Percentiles rank a stretch among this genome's conserved stretches.
Evolutionary conservation across 2,329 filamentous ascomycete genomes (phyloP).

Genomic region (Chrysosporium keratinophilum): DNA sequence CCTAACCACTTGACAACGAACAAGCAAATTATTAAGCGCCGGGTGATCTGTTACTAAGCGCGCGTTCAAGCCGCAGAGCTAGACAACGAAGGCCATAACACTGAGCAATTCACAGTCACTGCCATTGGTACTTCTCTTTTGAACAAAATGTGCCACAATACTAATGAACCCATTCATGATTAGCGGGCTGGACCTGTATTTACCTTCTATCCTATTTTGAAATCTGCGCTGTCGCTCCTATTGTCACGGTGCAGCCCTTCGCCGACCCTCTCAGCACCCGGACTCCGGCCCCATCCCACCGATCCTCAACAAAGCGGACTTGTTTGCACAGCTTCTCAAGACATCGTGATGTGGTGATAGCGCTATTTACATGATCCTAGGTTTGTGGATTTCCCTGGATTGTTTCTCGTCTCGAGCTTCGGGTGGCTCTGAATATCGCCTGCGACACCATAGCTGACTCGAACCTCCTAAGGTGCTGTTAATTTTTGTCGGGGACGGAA

Average conservation of each 20-base stretch:
- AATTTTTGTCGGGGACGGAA: slow-evolving; percentile 1
- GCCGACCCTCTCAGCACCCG: neutral
- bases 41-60: neutral
- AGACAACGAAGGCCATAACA: neutral
- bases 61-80: neutral
- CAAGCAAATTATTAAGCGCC: neutral
- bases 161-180: neutral
- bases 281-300: too few species aligned
- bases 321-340: too few species aligned
- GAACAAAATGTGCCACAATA: neutral
- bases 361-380: too few species aligned
- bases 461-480: neutral
- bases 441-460: neutral
- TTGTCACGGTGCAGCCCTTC: neutral
- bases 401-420: neutral
- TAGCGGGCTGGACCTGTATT: neutral
- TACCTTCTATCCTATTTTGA: neutral
- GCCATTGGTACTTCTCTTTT: neutral
- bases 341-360: too few species aligned
- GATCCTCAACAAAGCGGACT: too few species aligned
- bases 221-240: neutral
- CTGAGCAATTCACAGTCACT: neutral
- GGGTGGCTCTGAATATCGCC: neutral
- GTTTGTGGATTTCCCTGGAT: too few species aligned
- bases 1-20: neutral